Evolutionary conservation across 805 yeast species (phyloP).

Genomic region (Starmerella apis): DNA sequence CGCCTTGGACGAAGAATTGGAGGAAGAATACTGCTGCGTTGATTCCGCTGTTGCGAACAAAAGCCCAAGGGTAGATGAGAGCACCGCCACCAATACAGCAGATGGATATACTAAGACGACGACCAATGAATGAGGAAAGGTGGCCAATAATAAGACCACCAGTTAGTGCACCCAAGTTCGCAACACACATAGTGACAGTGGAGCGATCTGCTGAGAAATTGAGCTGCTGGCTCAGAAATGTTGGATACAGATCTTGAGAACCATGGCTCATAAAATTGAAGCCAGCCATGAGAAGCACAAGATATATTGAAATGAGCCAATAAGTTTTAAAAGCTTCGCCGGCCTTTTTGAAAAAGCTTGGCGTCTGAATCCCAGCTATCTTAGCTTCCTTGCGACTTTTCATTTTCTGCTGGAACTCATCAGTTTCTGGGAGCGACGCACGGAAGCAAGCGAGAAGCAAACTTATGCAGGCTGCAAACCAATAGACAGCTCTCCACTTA

Average conservation of each 20-base stretch:
- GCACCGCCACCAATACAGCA: slow-evolving; percentile 44
- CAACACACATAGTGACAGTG: slow-evolving; percentile 53
- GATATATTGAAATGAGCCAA: slow-evolving; percentile 52
- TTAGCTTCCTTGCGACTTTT: slow-evolving; percentile 10
- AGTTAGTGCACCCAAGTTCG: slow-evolving; percentile 54
- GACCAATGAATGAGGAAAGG: slow-evolving; percentile 46
- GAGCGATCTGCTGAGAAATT: slow-evolving; percentile 37
- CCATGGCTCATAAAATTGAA: slow-evolving; percentile 67
- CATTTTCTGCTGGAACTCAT: slow-evolving; percentile 37
- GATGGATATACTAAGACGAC: slow-evolving; percentile 46
- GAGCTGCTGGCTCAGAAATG: slow-evolving; percentile 47
- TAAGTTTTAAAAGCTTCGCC: slow-evolving; percentile 37
- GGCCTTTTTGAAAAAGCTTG: slow-evolving; percentile 28
- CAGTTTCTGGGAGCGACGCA: slow-evolving; percentile 49
- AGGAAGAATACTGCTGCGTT: slow-evolving; percentile 54
- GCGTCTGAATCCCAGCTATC: slow-evolving; percentile 18
- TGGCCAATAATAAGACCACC: slow-evolving; percentile 58
- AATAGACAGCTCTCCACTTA: slow-evolving; percentile 61
- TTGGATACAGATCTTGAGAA: slow-evolving; percentile 63
- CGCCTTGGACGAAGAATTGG: slow-evolving; percentile 59
- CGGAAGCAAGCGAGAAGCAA: slow-evolving; percentile 51
- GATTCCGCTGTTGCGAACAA: slow-evolving; percentile 38
- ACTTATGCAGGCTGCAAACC: slow-evolving; percentile 66
- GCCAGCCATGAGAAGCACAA: slow-evolving; percentile 54
- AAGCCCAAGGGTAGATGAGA: slow-evolving; percentile 53